Conservation (phyloP, 2,329 filamentous ascomycete genomes). For the Talaromyces sp. region DNA sequence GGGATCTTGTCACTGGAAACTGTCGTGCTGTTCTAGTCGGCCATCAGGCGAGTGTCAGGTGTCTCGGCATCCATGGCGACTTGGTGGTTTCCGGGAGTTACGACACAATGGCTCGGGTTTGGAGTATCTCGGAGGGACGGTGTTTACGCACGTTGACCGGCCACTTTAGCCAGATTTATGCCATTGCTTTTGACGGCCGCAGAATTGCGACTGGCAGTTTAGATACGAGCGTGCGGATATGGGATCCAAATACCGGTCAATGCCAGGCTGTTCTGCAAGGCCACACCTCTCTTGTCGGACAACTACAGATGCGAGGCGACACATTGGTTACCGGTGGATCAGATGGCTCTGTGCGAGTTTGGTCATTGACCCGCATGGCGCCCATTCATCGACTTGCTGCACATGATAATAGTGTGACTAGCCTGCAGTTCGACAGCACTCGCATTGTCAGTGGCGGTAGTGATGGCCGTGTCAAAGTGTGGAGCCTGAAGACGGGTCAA, state of each 20-base stretch:
- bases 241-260: constrained; percentile 83
- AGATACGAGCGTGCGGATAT: constrained; percentile 94
- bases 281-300: constrained; percentile 92
- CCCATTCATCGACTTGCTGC: constrained; percentile 92
- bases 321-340: constrained; percentile 94
- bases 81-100: constrained; percentile 97
- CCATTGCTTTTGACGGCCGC: constrained; percentile 92
- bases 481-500: constrained; percentile 88
- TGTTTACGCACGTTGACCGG: constrained; percentile 86
- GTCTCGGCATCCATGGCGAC: constrained; percentile 92
- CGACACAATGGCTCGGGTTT: constrained; percentile 92
- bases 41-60: constrained; percentile 91
- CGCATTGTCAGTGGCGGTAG: constrained; percentile 93
- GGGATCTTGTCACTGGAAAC: constrained; percentile 83
- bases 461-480: constrained; percentile 97
- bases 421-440: constrained; percentile 92
- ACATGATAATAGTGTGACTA: constrained; percentile 97
- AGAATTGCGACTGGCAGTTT: constrained; percentile 91
- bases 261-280: constrained; percentile 91
- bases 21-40: constrained; percentile 90
- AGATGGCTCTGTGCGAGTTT: constrained; percentile 91
- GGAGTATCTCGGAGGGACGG: constrained; percentile 93
- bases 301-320: constrained; percentile 90
- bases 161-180: constrained; percentile 98
- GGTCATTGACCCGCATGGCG: constrained; percentile 85